Base-by-base conservation (phyloP, 352 stramenopile species). In the Globisporangium camurandrum region DNA sequence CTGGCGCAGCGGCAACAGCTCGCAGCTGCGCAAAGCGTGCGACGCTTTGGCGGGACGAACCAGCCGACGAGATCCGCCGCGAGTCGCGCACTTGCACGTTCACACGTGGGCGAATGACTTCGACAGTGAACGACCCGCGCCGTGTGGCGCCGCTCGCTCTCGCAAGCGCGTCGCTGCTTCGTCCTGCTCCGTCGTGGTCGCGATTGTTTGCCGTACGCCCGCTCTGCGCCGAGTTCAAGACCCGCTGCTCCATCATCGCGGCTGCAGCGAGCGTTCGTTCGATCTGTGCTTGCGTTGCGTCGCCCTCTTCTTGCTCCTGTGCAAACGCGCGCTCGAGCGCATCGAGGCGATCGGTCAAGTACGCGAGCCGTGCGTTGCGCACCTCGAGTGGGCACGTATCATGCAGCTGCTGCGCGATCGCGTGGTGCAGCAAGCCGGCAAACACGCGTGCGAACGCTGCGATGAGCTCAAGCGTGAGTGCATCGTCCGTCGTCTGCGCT, bases 341-440 rank as follows among this genome's bases (percentile, higher is more conserved):
- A 20, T 75, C 63, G 6, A 88, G 60, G 12, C 56, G 71, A 14
- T 81, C 61, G 0, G 50, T 66, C 27, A 84, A 40, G 41, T 64
- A 67, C 0, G 73, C 66, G 5, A 86, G 54, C 14, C 61, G 64
- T 7, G 76, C 73, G 8, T 88, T 42, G 27, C 63, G 57, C 16
- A 90, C 54, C 46, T 88, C 78, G 0, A 39, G 23, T 12, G 78
- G 71, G 37, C 73, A 85, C 10, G 61, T 46, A 14, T 74, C 65
- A 22, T 71, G 67, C 2, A 83, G 46, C 31, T 90, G 67, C 36
- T 82, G 62, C 14, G 71, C 73, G 4, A 59, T 51, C 4, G 69
- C 53, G 48, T 90, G 71, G 37, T 86, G 69, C 37, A 90, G 45
- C 7, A 90, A 33, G 20, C 71, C 66, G 1, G 74, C 67, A 53